These are phyloP conservation scores for Peronosclerospora sorghi DNA, from an alignment of 352 stramenopile genomes.

Conservation along the genomic window DNA sequence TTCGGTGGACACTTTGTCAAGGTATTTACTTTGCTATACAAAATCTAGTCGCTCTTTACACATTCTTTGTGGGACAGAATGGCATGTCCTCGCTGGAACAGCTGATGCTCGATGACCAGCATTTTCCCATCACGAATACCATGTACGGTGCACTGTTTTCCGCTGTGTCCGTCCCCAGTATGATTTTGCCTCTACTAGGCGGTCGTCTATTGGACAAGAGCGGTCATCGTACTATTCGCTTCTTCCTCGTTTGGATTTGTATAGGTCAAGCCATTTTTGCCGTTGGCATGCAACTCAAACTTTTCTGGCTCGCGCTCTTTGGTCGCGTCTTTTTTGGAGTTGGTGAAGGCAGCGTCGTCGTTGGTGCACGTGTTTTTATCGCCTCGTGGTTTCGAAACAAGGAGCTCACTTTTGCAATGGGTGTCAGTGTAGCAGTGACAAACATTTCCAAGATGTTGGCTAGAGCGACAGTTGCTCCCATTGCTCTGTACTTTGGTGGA, in stretches of 20 bases:
- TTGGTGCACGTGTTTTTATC: slow-evolving; percentile 72
- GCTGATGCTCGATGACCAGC: slow-evolving; percentile 63
- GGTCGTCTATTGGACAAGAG: slow-evolving; percentile 72
- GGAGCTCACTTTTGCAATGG: slow-evolving; percentile 85
- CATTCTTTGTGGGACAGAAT: slow-evolving; percentile 25
- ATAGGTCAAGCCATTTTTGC: slow-evolving; percentile 72
- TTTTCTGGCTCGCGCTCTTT: slow-evolving; percentile 73
- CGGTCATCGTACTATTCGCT: slow-evolving; percentile 56
- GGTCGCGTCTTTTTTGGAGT: slow-evolving; percentile 77
- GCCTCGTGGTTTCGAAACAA: slow-evolving; percentile 72
- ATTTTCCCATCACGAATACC: slow-evolving; percentile 73
- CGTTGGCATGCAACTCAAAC: slow-evolving; percentile 54
- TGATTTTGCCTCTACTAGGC: slow-evolving; percentile 72
- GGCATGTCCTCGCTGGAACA: slow-evolving; percentile 72
- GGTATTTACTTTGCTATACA: slow-evolving; percentile 1
- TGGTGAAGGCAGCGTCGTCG: slow-evolving; percentile 69
- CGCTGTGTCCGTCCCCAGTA: slow-evolving; percentile 72
- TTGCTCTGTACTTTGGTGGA: slow-evolving; percentile 74
- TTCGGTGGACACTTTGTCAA: slow-evolving; percentile 84
- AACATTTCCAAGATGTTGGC: slow-evolving; percentile 88
- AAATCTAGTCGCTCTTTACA: background rate
- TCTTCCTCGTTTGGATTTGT: slow-evolving; percentile 79
- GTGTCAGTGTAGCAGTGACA: slow-evolving; percentile 80
- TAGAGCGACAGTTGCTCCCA: slow-evolving; percentile 77
- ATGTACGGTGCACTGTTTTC: slow-evolving; percentile 79